Conservation (phyloP, 768 basidiomycete genomes). For the Leccinum barrowsii region DNA sequence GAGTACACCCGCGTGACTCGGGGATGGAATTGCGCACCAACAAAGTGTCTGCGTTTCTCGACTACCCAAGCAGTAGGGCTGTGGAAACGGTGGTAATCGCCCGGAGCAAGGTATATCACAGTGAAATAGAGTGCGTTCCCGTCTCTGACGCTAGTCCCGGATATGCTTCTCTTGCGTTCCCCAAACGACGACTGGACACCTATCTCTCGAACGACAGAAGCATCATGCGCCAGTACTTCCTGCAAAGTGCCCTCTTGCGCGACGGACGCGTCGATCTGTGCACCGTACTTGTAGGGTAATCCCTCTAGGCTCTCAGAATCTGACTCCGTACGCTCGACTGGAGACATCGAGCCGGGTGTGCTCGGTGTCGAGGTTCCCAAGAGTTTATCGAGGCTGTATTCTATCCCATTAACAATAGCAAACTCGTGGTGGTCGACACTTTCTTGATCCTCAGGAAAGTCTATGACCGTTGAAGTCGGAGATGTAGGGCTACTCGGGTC, state of each 20-base stretch:
- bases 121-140: slow-evolving; percentile 88
- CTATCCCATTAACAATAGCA: slow-evolving; percentile 95
- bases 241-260: slow-evolving; percentile 48
- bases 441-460: slow-evolving; percentile 44
- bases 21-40: slow-evolving; percentile 49
- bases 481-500: slow-evolving; percentile 42
- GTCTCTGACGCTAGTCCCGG: slow-evolving; percentile 52
- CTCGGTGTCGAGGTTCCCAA: slow-evolving; percentile 53
- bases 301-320: slow-evolving; percentile 24
- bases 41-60: slow-evolving; percentile 91
- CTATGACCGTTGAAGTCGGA: slow-evolving; percentile 37
- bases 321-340: slow-evolving; percentile 18
- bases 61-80: slow-evolving; percentile 96
- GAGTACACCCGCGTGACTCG: background rate
- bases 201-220: slow-evolving; percentile 69
- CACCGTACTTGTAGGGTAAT: slow-evolving; percentile 55
- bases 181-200: slow-evolving; percentile 47
- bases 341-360: slow-evolving; percentile 39
- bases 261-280: slow-evolving; percentile 74
- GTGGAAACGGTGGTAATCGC: slow-evolving; percentile 98
- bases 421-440: slow-evolving; percentile 86
- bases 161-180: slow-evolving; percentile 33
- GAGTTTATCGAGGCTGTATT: slow-evolving; percentile 89
- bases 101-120: slow-evolving; percentile 97
- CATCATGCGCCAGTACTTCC: slow-evolving; percentile 62